Evolutionary conservation across 2,329 filamentous ascomycete genomes (phyloP), one percentile per base, ranked within the genome.

Genomic region (Cytospora piceae): DNA sequence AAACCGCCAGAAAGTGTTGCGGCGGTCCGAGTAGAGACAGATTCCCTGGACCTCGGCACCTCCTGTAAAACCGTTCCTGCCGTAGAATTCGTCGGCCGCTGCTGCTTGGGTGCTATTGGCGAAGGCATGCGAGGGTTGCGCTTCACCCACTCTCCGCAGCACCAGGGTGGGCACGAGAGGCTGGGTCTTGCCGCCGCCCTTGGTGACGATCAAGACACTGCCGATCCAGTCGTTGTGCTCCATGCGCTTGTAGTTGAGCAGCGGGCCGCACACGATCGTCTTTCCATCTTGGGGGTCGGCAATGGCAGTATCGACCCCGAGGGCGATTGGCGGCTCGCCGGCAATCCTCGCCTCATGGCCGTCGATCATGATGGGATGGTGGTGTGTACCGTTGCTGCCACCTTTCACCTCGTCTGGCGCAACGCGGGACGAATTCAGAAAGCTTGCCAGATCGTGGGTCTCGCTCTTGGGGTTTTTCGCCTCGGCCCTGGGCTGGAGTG

Each of bases 1-100:
- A 78, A 98, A 99, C 65, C 90, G 86, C 95, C 95, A 99, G 77
- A 99, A 99, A 0, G 94, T 98, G 83, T 89, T 79, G 78, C 84
- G 79, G 57, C 79, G 76, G 72, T 90, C 83, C 74, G 90, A 85
- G 87, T 90, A 80, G 78, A 94, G 74, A 83, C 84, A 79, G 77
- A 81, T 71, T 82, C 82, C 75, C 76, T 79, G 73, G 81, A 93
- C 66, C 80, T 76, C 73, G 4, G 68, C 71, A 9, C 70, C 57
- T 57, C 56, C 51, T 14, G 63, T 12, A 55, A 52, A 62, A 14
- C 61, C 58, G 24, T 64, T 64, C 71, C 60, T 71, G 75, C 57
- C 70, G 68, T 74, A 64, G 56, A 73, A 76, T 58, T 74, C 76
- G 58, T 71, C 72, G 42, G 72, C 72, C 29, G 74, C 71, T 46